These are phyloP conservation scores for Gossypium australe DNA, from an alignment of 345 rosid species.

Conservation along the genomic window DNA sequence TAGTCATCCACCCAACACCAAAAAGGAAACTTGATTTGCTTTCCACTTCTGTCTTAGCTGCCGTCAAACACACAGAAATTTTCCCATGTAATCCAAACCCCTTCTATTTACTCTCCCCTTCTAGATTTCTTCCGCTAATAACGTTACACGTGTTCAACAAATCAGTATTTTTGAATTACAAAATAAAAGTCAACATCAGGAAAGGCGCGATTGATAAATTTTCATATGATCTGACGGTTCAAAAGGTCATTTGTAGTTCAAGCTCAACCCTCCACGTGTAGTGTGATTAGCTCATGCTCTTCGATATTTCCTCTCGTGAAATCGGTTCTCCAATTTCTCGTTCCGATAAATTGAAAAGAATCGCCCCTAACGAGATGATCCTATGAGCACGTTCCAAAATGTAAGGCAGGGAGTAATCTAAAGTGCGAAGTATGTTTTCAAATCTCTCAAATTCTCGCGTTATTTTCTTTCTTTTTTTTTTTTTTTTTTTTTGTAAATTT, in stretches of 20 bases:
- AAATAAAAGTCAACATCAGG: background rate
- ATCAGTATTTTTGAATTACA: background rate
- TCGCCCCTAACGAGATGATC: background rate
- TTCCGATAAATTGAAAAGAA: too few species aligned
- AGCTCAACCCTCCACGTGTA: slow-evolving; percentile 32
- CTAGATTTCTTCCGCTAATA: background rate
- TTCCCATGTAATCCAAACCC: background rate
- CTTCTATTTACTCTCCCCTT: background rate
- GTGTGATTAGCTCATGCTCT: background rate
- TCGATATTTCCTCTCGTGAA: slow-evolving; percentile 17
- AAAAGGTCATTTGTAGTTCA: background rate
- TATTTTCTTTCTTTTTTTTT: background rate
- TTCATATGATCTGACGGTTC: slow-evolving; percentile 23
- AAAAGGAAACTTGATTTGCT: background rate
- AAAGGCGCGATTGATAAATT: background rate
- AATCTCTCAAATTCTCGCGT: background rate
- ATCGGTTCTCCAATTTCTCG: too few species aligned
- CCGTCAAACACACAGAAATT: background rate
- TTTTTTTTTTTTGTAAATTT: background rate
- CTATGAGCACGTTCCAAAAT: slow-evolving; percentile 9
- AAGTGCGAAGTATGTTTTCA: too few species aligned
- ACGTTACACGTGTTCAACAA: background rate
- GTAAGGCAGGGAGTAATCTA: too few species aligned
- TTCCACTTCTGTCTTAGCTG: background rate
- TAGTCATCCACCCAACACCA: background rate